Conservation (phyloP, 805 yeast genomes). For the Yarrowia sp. region DNA sequence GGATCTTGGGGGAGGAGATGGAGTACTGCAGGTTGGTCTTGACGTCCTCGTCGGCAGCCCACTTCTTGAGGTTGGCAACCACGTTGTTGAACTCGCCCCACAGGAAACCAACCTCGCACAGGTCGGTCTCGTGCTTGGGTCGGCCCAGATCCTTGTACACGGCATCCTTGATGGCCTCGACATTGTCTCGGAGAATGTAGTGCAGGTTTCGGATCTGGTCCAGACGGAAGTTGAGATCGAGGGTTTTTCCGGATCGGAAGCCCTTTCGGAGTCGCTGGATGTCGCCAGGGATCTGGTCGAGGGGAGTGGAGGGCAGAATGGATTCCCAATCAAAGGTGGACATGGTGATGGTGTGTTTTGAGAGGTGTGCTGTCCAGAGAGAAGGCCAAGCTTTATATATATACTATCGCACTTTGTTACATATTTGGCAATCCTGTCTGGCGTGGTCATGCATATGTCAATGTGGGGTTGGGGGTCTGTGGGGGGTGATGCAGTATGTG, state of each 20-base stretch:
- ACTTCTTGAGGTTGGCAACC: conserved; percentile 63
- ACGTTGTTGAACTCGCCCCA: conserved; percentile 64
- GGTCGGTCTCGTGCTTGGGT: conserved; percentile 64
- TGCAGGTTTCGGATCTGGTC: conserved; percentile 72
- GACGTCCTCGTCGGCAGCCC: conserved; percentile 62
- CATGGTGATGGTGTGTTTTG: neutral
- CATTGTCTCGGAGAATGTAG: conserved; percentile 66
- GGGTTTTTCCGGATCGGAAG: conserved; percentile 58
- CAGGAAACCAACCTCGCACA: conserved; percentile 62
- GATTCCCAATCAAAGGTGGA: conserved; percentile 39
- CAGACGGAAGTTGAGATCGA: conserved; percentile 62
- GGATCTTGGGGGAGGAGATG: conserved; percentile 45
- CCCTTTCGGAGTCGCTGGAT: conserved; percentile 55
- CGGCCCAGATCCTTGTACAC: conserved; percentile 72
- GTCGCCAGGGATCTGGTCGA: conserved; percentile 57
- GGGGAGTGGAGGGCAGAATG: conserved; percentile 51
- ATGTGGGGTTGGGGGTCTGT: neutral
- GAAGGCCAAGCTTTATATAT: neutral
- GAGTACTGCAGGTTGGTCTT: conserved; percentile 42
- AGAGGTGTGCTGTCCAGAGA: neutral
- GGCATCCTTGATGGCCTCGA: conserved; percentile 62
- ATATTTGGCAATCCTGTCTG: neutral
- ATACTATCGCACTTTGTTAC: neutral
- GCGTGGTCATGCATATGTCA: neutral
- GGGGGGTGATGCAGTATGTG: too few species aligned